These are phyloP conservation scores for Backusella sp. DNA, from an alignment of 192 early-diverging fungal species.

Conservation along the genomic window DNA sequence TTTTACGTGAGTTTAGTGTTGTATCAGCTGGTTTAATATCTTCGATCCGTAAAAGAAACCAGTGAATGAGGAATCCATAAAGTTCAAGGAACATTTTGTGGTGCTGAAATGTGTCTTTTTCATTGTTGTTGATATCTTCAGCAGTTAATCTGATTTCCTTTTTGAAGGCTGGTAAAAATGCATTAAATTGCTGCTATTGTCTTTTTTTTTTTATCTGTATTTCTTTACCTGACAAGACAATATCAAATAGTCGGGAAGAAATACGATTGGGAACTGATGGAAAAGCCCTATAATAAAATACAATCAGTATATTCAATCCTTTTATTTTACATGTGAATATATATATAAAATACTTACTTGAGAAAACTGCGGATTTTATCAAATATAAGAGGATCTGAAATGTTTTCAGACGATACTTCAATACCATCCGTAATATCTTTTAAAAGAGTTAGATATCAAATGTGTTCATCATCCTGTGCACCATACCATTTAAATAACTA, in stretches of 20 bases:
- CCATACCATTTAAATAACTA: slow-evolving; percentile 47
- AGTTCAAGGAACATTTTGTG: slow-evolving; percentile 72
- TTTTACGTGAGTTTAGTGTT: slow-evolving; percentile 17
- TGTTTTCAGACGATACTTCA: slow-evolving; percentile 41
- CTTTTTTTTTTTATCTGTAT: not conserved
- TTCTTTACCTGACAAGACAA: slow-evolving; percentile 63
- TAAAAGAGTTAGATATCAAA: not conserved
- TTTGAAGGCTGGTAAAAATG: slow-evolving; percentile 52
- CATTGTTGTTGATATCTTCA: slow-evolving; percentile 58
- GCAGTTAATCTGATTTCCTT: slow-evolving; percentile 61
- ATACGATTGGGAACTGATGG: slow-evolving; percentile 43
- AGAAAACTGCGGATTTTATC: slow-evolving; percentile 70
- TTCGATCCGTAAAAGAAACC: slow-evolving; percentile 73
- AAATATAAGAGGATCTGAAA: slow-evolving; percentile 47
- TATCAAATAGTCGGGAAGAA: slow-evolving; percentile 62
- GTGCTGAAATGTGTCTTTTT: slow-evolving; percentile 69
- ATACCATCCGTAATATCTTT: slow-evolving; percentile 46
- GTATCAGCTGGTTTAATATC: slow-evolving; percentile 39
- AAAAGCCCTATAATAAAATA: slow-evolving; percentile 45
- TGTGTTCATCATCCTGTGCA: not conserved
- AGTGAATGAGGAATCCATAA: slow-evolving; percentile 82
- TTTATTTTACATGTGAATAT: not conserved
- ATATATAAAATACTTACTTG: slow-evolving; percentile 48
- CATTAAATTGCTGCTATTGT: not conserved
- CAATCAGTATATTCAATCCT: not conserved